Percentiles rank a stretch among this genome's conserved stretches.
phyloP scores from a whole-genome alignment of 345 rosid genomes.

The Punica granatum region DNA sequence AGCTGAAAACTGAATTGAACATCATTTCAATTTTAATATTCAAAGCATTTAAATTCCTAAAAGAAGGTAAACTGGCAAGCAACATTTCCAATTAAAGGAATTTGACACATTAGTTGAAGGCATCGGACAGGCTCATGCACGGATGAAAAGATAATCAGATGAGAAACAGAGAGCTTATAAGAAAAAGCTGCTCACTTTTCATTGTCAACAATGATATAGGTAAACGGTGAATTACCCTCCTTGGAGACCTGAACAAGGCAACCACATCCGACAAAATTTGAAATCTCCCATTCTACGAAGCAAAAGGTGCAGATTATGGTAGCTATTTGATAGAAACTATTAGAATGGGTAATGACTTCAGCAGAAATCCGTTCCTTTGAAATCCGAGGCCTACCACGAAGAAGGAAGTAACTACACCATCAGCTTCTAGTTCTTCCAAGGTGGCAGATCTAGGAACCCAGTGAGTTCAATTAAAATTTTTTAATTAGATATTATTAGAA shows the following conservation, averaged over 20 bases:
- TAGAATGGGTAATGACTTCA: background rate
- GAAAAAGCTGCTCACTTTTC: conserved; percentile 48
- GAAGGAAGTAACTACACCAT: conserved; percentile 59
- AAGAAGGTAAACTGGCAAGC: background rate
- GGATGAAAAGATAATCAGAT: background rate
- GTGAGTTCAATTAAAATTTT: no score
- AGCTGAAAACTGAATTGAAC: background rate
- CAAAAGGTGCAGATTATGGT: no score
- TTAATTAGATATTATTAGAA: no score
- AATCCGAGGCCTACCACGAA: conserved; percentile 33
- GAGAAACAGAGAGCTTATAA: background rate
- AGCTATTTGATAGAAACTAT: background rate
- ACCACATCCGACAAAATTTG: background rate
- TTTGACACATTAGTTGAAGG: background rate
- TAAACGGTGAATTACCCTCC: conserved; percentile 87
- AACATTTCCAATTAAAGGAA: background rate
- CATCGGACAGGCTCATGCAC: background rate
- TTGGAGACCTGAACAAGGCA: conserved; percentile 48
- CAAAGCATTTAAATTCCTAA: background rate
- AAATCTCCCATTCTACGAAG: background rate
- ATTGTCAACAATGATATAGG: conserved; percentile 74
- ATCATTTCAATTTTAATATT: background rate
- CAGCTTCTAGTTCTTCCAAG: conserved; percentile 46
- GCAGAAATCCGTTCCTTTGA: background rate
- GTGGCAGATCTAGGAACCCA: no score